Percentiles rank a stretch among this genome's conserved stretches.
Evolutionary conservation across 345 rosid genomes (phyloP).

Genomic region (Pugionium cornutum): DNA sequence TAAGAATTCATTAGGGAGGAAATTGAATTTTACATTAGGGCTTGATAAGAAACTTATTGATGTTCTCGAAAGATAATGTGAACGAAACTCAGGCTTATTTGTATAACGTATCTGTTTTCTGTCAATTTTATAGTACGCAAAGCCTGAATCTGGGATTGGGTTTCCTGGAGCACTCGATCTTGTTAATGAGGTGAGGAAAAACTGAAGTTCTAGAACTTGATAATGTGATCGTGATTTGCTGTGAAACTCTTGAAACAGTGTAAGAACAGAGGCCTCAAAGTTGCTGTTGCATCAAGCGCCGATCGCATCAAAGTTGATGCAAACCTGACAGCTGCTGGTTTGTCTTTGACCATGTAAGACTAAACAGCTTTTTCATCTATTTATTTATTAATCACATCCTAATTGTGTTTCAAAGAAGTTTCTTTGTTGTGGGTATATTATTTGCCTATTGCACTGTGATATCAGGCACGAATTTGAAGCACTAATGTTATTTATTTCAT

Average conservation of each 20-base stretch:
- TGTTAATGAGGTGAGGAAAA: slow-evolving; percentile 63
- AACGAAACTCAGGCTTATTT: not conserved
- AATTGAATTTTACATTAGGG: not conserved
- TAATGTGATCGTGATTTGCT: not conserved
- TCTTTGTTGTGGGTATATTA: not conserved
- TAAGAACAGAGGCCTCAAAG: slow-evolving; percentile 83
- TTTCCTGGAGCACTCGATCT: slow-evolving; percentile 95
- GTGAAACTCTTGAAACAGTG: slow-evolving; percentile 50
- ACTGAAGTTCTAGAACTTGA: not conserved
- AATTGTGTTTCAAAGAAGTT: not conserved
- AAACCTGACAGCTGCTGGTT: slow-evolving; percentile 87
- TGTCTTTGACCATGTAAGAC: slow-evolving; percentile 67
- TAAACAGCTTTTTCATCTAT: slow-evolving; percentile 1
- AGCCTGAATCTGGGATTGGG: slow-evolving; percentile 93
- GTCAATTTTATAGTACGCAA: slow-evolving; percentile 60
- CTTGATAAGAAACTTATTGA: not conserved
- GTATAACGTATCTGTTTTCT: slow-evolving; percentile 8
- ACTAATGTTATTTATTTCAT: too few species aligned
- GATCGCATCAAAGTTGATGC: slow-evolving; percentile 96
- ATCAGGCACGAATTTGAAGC: too few species aligned
- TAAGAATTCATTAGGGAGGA: not conserved
- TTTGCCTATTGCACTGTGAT: not conserved
- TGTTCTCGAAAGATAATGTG: slow-evolving; percentile 11
- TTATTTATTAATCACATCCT: not conserved
- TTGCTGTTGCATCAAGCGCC: slow-evolving; percentile 96